Percentiles rank a stretch among this genome's conserved stretches.
Conservation (phyloP, 2,329 filamentous ascomycete species). For the Hawksworthiomyces lignivorus region DNA sequence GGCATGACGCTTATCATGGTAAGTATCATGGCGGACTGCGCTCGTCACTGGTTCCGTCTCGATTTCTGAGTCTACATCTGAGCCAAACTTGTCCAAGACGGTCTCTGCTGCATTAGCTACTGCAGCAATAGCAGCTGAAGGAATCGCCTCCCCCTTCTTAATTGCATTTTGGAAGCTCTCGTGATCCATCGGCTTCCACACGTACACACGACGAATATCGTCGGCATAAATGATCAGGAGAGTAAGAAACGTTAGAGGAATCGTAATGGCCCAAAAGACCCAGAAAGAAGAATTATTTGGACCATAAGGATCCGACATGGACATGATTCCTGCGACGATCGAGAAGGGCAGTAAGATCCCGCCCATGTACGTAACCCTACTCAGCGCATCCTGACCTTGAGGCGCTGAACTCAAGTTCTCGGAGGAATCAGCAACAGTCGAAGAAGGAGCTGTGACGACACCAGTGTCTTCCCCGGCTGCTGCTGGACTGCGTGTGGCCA, state of each 20-base stretch:
- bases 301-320: constrained; percentile 37
- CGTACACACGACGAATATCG: constrained; percentile 35
- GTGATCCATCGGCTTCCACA: constrained; percentile 25
- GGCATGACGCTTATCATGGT: no score
- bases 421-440: no score
- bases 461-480: not conserved
- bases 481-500: not conserved
- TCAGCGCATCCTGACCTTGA: constrained; percentile 32
- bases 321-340: constrained; percentile 39
- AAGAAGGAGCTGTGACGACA: not conserved
- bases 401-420: no score
- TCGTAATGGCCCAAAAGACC: constrained; percentile 40
- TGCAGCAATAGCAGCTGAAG: not conserved
- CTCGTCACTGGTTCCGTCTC: not conserved
- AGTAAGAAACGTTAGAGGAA: constrained; percentile 30
- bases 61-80: constrained; percentile 1
- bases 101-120: not conserved
- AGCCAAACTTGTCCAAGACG: not conserved
- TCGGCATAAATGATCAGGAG: constrained; percentile 41
- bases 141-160: not conserved
- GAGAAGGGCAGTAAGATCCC: constrained; percentile 41
- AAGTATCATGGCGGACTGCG: constrained; percentile 1
- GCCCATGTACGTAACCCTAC: constrained; percentile 42
- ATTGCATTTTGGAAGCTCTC: constrained; percentile 15
- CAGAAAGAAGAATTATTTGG: constrained; percentile 35